Evolutionary conservation across 495 filamentous ascomycete genomes (phyloP).

Genomic region (Physcia stellaris): DNA sequence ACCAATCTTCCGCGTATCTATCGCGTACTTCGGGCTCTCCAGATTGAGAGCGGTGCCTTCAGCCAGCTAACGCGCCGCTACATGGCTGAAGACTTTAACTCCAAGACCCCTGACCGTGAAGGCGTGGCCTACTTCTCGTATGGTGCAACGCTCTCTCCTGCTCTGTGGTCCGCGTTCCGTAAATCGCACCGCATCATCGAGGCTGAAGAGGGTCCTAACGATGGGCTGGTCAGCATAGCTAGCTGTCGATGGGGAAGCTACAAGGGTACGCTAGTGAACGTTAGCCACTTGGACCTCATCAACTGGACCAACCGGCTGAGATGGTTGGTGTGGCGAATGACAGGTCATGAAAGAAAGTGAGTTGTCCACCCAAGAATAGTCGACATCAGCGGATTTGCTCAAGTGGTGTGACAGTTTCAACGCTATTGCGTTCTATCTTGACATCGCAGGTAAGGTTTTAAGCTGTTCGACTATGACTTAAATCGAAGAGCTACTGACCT

Average conservation of each 20-base stretch:
- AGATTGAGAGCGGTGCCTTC: constrained; percentile 72
- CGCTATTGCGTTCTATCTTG: constrained; percentile 87
- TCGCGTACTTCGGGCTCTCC: constrained; percentile 47
- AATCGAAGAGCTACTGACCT: background rate
- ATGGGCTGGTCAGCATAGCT: constrained; percentile 79
- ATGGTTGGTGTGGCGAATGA: constrained; percentile 53
- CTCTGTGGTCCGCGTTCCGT: constrained; percentile 59
- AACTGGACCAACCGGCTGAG: constrained; percentile 86
- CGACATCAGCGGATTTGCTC: background rate
- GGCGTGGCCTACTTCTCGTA: constrained; percentile 86
- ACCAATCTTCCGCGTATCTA: constrained; percentile 55
- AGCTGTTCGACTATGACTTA: background rate
- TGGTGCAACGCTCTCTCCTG: constrained; percentile 59
- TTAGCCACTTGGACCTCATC: constrained; percentile 86
- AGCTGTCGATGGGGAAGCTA: constrained; percentile 87
- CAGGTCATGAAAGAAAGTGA: constrained; percentile 57
- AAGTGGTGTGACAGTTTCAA: constrained; percentile 74
- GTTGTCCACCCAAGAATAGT: constrained; percentile 15
- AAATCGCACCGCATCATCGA: constrained; percentile 57
- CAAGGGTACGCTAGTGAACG: constrained; percentile 75
- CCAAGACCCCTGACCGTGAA: constrained; percentile 55
- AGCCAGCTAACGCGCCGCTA: constrained; percentile 68
- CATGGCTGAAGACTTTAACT: constrained; percentile 76
- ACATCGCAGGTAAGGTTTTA: constrained; percentile 52
- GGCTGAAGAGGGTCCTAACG: constrained; percentile 67